A percentile compares a stretch with the other conserved stretches of the same genome.
Evolutionary conservation across 148 eudicot species (phyloP).

Genomic region (Dianthus caryophyllus): DNA sequence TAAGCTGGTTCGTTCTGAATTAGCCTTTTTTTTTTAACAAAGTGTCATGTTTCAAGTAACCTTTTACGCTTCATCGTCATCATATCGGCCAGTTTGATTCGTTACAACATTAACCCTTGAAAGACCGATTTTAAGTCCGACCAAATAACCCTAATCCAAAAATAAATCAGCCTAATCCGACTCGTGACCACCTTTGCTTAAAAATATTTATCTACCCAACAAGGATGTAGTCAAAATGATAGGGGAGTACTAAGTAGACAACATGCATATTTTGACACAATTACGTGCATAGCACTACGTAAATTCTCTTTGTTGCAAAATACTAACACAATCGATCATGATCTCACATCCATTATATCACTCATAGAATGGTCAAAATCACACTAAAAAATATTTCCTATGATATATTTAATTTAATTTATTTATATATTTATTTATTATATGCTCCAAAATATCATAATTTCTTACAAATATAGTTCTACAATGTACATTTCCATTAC

Average conservation of each 20-base stretch:
- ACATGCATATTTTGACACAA: slow-evolving; percentile 12
- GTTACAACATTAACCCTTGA: no score
- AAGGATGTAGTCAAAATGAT: not conserved
- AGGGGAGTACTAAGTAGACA: slow-evolving; percentile 12
- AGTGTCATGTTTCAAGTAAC: no score
- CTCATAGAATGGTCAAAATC: slow-evolving; percentile 8
- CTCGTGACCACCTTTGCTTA: not conserved
- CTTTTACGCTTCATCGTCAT: no score
- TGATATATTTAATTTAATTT: no score
- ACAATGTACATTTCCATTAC: not conserved
- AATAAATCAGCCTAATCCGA: no score
- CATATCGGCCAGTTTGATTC: no score
- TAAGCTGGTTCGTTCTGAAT: no score
- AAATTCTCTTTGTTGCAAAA: slow-evolving; percentile 8
- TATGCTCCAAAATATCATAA: not conserved
- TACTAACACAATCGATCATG: slow-evolving; percentile 23
- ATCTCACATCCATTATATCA: slow-evolving; percentile 16
- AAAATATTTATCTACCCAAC: not conserved
- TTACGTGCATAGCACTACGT: slow-evolving; percentile 23
- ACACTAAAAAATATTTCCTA: not conserved
- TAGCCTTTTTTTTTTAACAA: no score
- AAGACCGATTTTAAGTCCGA: no score
- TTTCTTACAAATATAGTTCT: not conserved
- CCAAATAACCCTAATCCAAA: no score
- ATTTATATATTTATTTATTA: not conserved